Base-by-base conservation (phyloP, 1,284 basidiomycete species). In the Apiotrichum siamense region DNA sequence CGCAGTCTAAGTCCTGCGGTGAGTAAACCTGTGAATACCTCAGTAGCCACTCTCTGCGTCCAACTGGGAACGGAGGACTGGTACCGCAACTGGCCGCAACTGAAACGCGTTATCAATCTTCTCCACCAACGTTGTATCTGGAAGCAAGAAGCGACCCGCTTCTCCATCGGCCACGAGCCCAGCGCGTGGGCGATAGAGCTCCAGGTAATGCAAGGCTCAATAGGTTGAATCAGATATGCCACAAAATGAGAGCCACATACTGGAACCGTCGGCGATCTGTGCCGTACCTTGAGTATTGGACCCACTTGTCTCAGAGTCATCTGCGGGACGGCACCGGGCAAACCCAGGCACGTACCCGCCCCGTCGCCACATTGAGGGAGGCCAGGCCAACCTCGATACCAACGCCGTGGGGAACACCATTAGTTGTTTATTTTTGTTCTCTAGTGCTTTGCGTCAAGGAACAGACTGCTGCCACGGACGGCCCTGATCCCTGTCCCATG, bases 121-220 rank as follows among this genome's bases (percentile, higher is more conserved):
- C 59, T 85, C 80, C 0, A 91, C 81, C 11, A 92, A 75, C 31
- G 86, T 53, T 7, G 51, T 21, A 3, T 47, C n/a, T 21, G 51
- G 13, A 48, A 29, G 36, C 35, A 15, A n/a, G 27, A 10, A 2
- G 29, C 32, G 31, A 23, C 42, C 40, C 32, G 13, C 17, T 21
- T 45, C 32, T 33, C 49, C 9, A 79, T 89, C 86, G 0, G 87
- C 87, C 7, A 92, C 81, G 6, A 96, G 76, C 31, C 94, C 77
- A 15, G 84, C 74, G 12, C 74, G 77, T 0, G 91, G 90, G 7
- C 76, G 77, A 62, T 91, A 83, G 10, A 89, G 68, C 55, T 84
- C 81, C 76, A 94, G 81, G 62, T 93, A 88, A 58, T 93, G 88
- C 9, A 93, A 74, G 0, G 87, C n/a, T n/a, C n/a, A n/a, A n/a